Evolutionary conservation across 306 rosid genomes (phyloP).

Genomic region (Lithocarpus polystachyus): DNA sequence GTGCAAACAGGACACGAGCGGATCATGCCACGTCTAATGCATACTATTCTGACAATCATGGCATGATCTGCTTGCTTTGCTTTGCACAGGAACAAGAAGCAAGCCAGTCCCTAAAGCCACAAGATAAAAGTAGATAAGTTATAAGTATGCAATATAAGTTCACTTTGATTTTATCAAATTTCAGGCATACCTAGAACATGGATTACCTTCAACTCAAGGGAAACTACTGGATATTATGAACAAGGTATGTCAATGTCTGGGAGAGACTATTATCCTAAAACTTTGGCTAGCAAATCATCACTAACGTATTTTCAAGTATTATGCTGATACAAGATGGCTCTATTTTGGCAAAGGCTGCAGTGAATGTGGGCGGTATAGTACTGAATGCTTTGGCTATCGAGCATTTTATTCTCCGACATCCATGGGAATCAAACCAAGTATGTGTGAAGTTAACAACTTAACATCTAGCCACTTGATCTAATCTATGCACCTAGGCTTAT

Average conservation of each 20-base stretch:
- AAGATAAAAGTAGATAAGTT: neutral
- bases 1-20: no score
- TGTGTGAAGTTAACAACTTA: slow-evolving; percentile 12
- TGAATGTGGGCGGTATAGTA: slow-evolving; percentile 80
- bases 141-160: slow-evolving; percentile 2
- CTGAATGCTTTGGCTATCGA: slow-evolving; percentile 93
- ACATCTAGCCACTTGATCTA: neutral
- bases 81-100: no score
- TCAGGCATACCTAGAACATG: slow-evolving; percentile 89
- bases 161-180: slow-evolving; percentile 15
- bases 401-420: slow-evolving; percentile 88
- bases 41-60: no score
- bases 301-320: neutral
- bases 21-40: no score
- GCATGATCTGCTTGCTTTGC: no score
- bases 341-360: slow-evolving; percentile 55
- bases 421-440: slow-evolving; percentile 63
- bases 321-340: slow-evolving; percentile 5
- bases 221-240: slow-evolving; percentile 73
- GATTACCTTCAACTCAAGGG: slow-evolving; percentile 70
- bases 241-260: slow-evolving; percentile 42
- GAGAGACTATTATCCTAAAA: neutral
- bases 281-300: neutral
- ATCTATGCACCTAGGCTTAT: neutral
- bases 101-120: slow-evolving; percentile 10